phyloP scores from a whole-genome alignment of 129 eudicot genomes.

The Pseudognaphalium luteoalbum region DNA sequence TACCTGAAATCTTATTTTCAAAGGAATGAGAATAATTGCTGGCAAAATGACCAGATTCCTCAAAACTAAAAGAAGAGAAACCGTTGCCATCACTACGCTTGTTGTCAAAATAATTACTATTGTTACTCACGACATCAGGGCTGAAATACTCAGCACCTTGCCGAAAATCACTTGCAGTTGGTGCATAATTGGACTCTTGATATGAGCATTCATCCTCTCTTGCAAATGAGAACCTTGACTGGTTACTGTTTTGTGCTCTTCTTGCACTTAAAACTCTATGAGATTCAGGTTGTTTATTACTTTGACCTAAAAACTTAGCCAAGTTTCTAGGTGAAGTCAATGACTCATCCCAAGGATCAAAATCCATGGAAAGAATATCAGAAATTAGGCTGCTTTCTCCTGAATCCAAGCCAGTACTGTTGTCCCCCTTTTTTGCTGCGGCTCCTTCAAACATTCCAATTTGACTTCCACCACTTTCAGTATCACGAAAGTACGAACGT shows the following conservation, averaged over 20 bases:
- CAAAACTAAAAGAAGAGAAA: slow-evolving; percentile 47
- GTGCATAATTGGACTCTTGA: slow-evolving; percentile 26
- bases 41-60: slow-evolving; percentile 47
- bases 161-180: slow-evolving; percentile 40
- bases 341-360: slow-evolving; percentile 41
- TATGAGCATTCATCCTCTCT: slow-evolving; percentile 31
- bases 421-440: slow-evolving; percentile 8
- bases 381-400: slow-evolving; percentile 38
- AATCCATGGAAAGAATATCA: slow-evolving; percentile 40
- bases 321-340: slow-evolving; percentile 36
- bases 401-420: slow-evolving; percentile 3
- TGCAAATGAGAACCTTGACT: slow-evolving; percentile 41
- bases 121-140: slow-evolving; percentile 38
- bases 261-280: slow-evolving; percentile 31
- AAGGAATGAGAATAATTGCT: slow-evolving; percentile 38
- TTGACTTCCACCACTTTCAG: slow-evolving; percentile 35
- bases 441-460: slow-evolving; percentile 40
- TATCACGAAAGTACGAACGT: slow-evolving; percentile 38
- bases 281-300: slow-evolving; percentile 30
- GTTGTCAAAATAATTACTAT: slow-evolving; percentile 36
- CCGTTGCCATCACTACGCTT: slow-evolving; percentile 47
- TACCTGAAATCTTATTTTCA: slow-evolving; percentile 62
- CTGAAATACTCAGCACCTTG: slow-evolving; percentile 30
- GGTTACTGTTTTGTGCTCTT: slow-evolving; percentile 32
- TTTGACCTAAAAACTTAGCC: slow-evolving; percentile 34